Base-by-base conservation (phyloP, 2,329 filamentous ascomycete genomes). In the Apiospora phragmitis region DNA sequence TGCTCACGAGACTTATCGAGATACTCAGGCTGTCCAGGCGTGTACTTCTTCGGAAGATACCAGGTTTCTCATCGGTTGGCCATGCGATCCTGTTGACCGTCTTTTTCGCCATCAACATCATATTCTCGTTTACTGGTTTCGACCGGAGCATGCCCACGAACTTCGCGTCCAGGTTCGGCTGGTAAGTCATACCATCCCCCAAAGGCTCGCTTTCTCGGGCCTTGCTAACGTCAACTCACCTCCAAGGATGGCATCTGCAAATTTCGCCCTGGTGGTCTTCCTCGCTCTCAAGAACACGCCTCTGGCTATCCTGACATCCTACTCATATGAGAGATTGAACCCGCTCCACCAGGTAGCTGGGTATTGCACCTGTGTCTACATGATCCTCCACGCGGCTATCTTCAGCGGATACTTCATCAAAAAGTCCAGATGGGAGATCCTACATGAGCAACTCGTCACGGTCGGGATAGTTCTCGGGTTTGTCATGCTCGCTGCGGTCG, bases 241-340 rank as follows among this genome's bases (percentile, higher is more conserved):
- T n/a, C 32, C 12, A 9, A 88, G 86, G 86, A 80, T 88, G 76
- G 78, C 82, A 0, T 75, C 83, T 16, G 80, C 76, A 42, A 88
- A 88, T 69, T 73, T 86, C 43, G 80, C 80, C 12, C 77, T 86
- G 6, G 80, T 84, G 26, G 82, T 86, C 3, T 85, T 86, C 35
- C 78, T 88, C 14, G 82, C 82, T 1, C 75, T 87, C 72, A 85
- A 85, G 70, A 87, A 87, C 70, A 87, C 85, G 0, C 85, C 85
- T 0, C 74, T 88, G 7, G 81, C 81, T 4, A 77, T 82, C 55
- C 71, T 86, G 16, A 81, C 82, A 1, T 78, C 80, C 7, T 83
- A 82, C 66, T 83, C 85, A 3, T 84, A 87, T 70, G 84, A 85
- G 67, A 78, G 82, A 35, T 79, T 88, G 11, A 86, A 87, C 62